These are phyloP conservation scores for Leucocoprinus leucothites DNA, from an alignment of 768 basidiomycete species.

Conservation along the genomic window DNA sequence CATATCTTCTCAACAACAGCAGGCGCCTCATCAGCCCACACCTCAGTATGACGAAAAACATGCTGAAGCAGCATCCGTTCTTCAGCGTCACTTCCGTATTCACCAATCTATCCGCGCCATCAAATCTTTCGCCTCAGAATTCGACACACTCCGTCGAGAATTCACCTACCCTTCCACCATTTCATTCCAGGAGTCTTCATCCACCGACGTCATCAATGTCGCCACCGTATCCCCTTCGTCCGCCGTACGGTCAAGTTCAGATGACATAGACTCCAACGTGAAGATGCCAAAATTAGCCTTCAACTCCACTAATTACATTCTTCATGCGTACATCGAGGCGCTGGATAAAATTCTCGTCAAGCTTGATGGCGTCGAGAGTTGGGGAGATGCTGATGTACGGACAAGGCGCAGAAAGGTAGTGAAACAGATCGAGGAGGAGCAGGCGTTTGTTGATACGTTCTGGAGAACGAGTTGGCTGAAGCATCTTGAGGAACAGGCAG, in stretches of 20 bases:
- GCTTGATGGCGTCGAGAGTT: slow-evolving; percentile 68
- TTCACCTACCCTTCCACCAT: slow-evolving; percentile 45
- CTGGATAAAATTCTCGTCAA: slow-evolving; percentile 60
- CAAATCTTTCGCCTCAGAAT: slow-evolving; percentile 36
- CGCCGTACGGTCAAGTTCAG: background rate
- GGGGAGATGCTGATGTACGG: slow-evolving; percentile 53
- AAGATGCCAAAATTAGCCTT: slow-evolving; percentile 47
- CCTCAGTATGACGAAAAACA: slow-evolving; percentile 27
- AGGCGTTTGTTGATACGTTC: slow-evolving; percentile 45
- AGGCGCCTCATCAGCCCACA: slow-evolving; percentile 10
- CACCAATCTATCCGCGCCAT: slow-evolving; percentile 40
- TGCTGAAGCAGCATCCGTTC: slow-evolving; percentile 40
- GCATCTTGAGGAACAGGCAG: slow-evolving; percentile 19
- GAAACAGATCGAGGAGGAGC: slow-evolving; percentile 56
- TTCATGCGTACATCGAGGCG: slow-evolving; percentile 62
- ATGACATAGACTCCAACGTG: slow-evolving; percentile 19
- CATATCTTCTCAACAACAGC: slow-evolving; percentile 7
- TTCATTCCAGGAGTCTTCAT: slow-evolving; percentile 40
- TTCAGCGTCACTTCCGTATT: slow-evolving; percentile 45
- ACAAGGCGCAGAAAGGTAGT: slow-evolving; percentile 49
- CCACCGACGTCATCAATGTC: slow-evolving; percentile 19
- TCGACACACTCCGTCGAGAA: slow-evolving; percentile 35
- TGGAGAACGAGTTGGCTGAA: slow-evolving; percentile 38
- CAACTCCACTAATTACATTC: slow-evolving; percentile 53
- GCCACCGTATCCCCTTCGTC: slow-evolving; percentile 23